Percentiles rank a stretch among this genome's conserved stretches.
These are phyloP conservation scores for Solanum verrucosum DNA, from an alignment of 257 asterid species.

Conservation along the genomic window DNA sequence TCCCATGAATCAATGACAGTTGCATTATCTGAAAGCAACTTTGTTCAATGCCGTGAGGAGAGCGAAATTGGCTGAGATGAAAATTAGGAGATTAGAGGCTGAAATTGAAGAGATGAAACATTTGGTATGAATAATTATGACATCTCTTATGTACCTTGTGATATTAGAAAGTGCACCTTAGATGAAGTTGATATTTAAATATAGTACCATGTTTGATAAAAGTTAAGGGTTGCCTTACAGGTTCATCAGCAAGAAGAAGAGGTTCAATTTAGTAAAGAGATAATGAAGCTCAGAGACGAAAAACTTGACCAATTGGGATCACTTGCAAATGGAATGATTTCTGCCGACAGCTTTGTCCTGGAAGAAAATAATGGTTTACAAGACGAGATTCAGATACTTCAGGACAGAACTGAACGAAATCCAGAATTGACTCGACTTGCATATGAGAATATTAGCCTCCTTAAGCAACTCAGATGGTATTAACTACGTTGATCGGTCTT, in stretches of 20 bases:
- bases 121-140: constrained; percentile 26
- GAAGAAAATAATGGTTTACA: constrained; percentile 43
- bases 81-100: constrained; percentile 39
- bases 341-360: constrained; percentile 37
- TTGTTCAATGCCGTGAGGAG: constrained; percentile 41
- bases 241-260: constrained; percentile 47
- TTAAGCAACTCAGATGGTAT: constrained; percentile 42
- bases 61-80: constrained; percentile 41
- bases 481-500: neutral
- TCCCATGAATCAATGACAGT: constrained; percentile 33
- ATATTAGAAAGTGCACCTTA: neutral
- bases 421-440: constrained; percentile 33
- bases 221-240: constrained; percentile 16
- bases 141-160: neutral
- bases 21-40: constrained; percentile 25
- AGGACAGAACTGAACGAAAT: constrained; percentile 26
- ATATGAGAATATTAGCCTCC: constrained; percentile 39
- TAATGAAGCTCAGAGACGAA: constrained; percentile 47
- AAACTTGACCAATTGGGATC: constrained; percentile 44
- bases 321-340: constrained; percentile 33
- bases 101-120: constrained; percentile 39
- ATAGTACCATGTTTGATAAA: neutral
- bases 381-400: constrained; percentile 46
- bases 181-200: neutral
- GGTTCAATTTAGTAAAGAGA: constrained; percentile 37